phyloP scores from a whole-genome alignment of 495 filamentous ascomycete genomes.

The Aspergillus haitiensis region DNA sequence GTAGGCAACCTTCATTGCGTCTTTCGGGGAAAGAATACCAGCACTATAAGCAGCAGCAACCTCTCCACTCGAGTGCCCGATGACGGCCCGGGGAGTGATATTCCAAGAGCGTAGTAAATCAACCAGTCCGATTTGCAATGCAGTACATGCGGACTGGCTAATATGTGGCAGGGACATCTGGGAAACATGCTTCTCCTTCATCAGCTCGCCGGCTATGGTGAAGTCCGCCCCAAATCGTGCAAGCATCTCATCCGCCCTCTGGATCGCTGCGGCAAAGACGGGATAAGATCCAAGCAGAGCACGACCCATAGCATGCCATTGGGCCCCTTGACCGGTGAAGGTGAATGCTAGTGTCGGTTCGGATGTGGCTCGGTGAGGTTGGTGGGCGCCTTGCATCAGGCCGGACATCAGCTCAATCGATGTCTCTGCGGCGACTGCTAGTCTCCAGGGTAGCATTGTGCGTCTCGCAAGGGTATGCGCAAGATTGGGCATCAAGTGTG shows the following conservation, averaged over 20 bases:
- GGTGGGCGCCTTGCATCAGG: conserved; percentile 9
- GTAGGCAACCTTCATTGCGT: background rate
- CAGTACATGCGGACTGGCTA: background rate
- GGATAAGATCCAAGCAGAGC: conserved; percentile 50
- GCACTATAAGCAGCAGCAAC: conserved; percentile 7
- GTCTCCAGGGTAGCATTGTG: conserved; percentile 27
- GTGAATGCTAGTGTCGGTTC: conserved; percentile 32
- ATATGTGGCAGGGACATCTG: background rate
- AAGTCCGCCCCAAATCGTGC: background rate
- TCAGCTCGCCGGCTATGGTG: conserved; percentile 5
- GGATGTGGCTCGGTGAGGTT: conserved; percentile 22
- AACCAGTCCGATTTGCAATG: background rate
- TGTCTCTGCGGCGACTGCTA: conserved; percentile 21
- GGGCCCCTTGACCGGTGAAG: conserved; percentile 44
- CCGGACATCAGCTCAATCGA: conserved; percentile 18
- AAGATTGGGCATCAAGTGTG: conserved; percentile 32
- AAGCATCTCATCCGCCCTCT: conserved; percentile 15
- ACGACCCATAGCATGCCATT: conserved; percentile 60
- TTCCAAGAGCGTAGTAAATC: background rate
- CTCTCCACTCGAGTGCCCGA: conserved; percentile 4
- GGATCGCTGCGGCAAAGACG: conserved; percentile 24
- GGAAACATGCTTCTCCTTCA: background rate
- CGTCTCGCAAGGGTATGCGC: conserved; percentile 43
- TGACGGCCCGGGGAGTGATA: background rate
- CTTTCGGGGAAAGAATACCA: background rate